phyloP scores from a whole-genome alignment of 192 early-diverging fungal species.

The Coemansia sp. region DNA sequence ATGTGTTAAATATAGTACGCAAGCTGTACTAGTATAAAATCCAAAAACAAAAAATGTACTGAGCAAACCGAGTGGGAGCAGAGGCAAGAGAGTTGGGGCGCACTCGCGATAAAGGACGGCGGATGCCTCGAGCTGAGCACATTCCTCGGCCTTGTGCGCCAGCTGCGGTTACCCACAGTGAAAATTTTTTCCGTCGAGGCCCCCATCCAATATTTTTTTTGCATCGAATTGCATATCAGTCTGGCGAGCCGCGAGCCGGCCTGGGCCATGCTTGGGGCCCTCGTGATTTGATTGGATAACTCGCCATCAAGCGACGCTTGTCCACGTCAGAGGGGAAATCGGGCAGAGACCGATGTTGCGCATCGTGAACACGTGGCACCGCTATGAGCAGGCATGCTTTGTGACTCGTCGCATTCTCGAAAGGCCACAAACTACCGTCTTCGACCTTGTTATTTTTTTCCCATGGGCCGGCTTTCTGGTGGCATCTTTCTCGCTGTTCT shows the following conservation, averaged over 20 bases:
- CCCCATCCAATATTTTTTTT: conserved; percentile 6
- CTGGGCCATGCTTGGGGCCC: neutral
- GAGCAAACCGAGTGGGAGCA: neutral
- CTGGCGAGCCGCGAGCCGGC: neutral
- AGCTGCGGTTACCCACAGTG: neutral
- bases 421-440: neutral
- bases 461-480: neutral
- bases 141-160: neutral
- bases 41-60: conserved; percentile 10
- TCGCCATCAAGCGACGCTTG: neutral
- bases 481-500: neutral
- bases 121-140: neutral
- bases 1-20: conserved; percentile 5
- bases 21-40: conserved; percentile 12
- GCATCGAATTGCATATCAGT: neutral
- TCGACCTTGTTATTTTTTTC: neutral
- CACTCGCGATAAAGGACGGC: neutral
- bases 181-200: conserved; percentile 8
- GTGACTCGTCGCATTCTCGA: neutral
- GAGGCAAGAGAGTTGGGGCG: conserved; percentile 3
- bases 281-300: neutral
- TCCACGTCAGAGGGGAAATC: neutral
- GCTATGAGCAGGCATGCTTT: neutral
- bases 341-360: neutral
- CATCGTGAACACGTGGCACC: neutral